Percentiles rank a stretch among this genome's conserved stretches.
These are phyloP conservation scores for Striga hermonthica DNA, from an alignment of 305 asterid genomes.

Conservation along the genomic window DNA sequence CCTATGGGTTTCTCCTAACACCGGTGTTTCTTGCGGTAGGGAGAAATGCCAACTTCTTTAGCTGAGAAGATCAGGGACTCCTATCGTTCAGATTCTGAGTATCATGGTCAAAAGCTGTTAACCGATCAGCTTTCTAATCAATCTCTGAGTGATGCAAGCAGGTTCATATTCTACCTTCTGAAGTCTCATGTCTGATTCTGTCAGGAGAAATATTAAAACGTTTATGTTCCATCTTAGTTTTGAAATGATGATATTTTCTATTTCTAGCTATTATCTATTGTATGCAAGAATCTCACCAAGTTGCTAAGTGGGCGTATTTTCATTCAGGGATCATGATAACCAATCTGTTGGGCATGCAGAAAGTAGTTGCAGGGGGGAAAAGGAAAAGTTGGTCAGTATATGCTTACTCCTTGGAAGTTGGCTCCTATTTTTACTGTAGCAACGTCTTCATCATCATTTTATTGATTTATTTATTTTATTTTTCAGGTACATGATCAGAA, in stretches of 20 bases:
- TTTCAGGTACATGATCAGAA: constrained; percentile 51
- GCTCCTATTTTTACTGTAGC: constrained; percentile 13
- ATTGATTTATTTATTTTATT: constrained; percentile 5
- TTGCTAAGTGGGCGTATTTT: constrained; percentile 26
- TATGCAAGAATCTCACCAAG: constrained; percentile 11
- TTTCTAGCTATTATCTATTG: constrained; percentile 3
- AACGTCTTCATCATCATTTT: constrained; percentile 10
- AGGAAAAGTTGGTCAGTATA: constrained; percentile 43
- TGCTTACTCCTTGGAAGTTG: constrained; percentile 25
- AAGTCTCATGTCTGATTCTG: constrained; percentile 18
- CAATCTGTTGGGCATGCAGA: constrained; percentile 45
- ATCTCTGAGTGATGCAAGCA: constrained; percentile 32
- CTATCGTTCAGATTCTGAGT: constrained; percentile 36
- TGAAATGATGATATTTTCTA: constrained; percentile 7
- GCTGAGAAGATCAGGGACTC: constrained; percentile 31
- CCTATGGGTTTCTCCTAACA: constrained; percentile 24
- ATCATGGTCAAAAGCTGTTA: constrained; percentile 29
- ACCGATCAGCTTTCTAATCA: constrained; percentile 34
- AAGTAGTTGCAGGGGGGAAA: constrained; percentile 46
- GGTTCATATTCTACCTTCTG: constrained; percentile 32
- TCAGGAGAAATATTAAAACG: neutral
- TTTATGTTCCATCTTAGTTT: neutral
- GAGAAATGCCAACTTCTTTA: constrained; percentile 38
- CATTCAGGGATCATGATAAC: constrained; percentile 41
- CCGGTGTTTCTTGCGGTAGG: constrained; percentile 38